These are phyloP conservation scores for Dioszegia crocea DNA, from an alignment of 768 basidiomycete species.

Conservation along the genomic window DNA sequence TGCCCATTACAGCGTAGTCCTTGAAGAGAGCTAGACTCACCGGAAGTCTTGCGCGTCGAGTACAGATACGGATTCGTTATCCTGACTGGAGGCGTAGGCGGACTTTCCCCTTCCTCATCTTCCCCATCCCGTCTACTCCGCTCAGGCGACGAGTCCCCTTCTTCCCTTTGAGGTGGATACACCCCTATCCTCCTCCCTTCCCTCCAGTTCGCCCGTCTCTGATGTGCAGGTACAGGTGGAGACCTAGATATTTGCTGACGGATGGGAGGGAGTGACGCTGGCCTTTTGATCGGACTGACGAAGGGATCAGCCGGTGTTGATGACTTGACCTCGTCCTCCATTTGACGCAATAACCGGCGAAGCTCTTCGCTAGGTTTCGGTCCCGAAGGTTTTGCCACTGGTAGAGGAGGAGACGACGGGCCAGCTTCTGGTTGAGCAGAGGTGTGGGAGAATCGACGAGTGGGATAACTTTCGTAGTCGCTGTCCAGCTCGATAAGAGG, in stretches of 20 bases:
- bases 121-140: not conserved
- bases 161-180: slow-evolving; percentile 1
- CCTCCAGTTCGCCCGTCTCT: slow-evolving; percentile 3
- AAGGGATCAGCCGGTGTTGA: slow-evolving; percentile 6
- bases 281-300: slow-evolving; percentile 5
- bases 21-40: not conserved
- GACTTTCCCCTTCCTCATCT: slow-evolving; percentile 27
- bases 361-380: slow-evolving; percentile 20
- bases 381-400: not conserved
- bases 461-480: not conserved
- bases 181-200: slow-evolving; percentile 11
- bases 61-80: slow-evolving; percentile 27
- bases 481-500: slow-evolving; percentile 15
- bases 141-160: not conserved
- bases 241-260: not conserved
- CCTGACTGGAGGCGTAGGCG: slow-evolving; percentile 38
- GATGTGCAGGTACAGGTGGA: not conserved
- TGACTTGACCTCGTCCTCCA: slow-evolving; percentile 18
- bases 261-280: not conserved
- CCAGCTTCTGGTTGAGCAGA: not conserved
- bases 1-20: not conserved
- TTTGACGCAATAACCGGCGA: slow-evolving; percentile 19
- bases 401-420: not conserved
- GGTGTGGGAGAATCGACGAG: not conserved
- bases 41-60: not conserved